phyloP scores from a whole-genome alignment of 805 yeast genomes.

The Wickerhamomyces silvicola region DNA sequence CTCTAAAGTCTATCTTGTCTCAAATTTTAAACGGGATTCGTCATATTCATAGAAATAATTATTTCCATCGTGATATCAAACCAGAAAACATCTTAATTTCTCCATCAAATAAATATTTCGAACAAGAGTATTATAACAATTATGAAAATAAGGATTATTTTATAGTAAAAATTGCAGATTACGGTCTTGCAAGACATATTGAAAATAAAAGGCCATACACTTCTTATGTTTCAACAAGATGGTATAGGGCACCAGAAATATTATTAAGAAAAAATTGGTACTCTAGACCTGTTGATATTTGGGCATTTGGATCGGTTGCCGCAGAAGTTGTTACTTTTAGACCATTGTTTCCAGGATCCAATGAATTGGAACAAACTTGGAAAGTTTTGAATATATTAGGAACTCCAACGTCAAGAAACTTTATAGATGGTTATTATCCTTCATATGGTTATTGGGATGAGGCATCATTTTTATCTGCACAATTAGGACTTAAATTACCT shows the following conservation, averaged over 20 bases:
- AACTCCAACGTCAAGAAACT: conserved; percentile 44
- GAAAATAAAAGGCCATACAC: conserved; percentile 53
- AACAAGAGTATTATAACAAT: conserved; percentile 25
- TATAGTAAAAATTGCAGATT: conserved; percentile 71
- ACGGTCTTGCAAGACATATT: conserved; percentile 66
- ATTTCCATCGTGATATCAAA: conserved; percentile 84
- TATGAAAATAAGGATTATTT: conserved; percentile 32
- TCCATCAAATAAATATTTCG: conserved; percentile 47
- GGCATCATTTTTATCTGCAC: conserved; percentile 44
- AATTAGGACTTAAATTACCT: conserved; percentile 54
- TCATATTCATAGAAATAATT: conserved; percentile 69
- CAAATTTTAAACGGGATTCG: conserved; percentile 73
- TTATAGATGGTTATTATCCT: conserved; percentile 29
- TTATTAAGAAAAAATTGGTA: conserved; percentile 56
- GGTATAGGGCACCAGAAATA: conserved; percentile 85
- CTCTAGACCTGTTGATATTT: conserved; percentile 67
- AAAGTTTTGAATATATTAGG: conserved; percentile 66
- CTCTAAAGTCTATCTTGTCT: conserved; percentile 58
- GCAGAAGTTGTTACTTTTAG: conserved; percentile 63
- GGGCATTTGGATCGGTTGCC: conserved; percentile 84
- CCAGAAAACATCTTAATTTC: conserved; percentile 86
- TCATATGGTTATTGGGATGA: conserved; percentile 74
- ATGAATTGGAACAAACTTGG: conserved; percentile 74
- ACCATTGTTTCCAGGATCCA: conserved; percentile 81
- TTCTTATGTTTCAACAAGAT: conserved; percentile 74